Evolutionary conservation across 2,329 filamentous ascomycete species (phyloP).

Genomic region (Xylaria sp.): DNA sequence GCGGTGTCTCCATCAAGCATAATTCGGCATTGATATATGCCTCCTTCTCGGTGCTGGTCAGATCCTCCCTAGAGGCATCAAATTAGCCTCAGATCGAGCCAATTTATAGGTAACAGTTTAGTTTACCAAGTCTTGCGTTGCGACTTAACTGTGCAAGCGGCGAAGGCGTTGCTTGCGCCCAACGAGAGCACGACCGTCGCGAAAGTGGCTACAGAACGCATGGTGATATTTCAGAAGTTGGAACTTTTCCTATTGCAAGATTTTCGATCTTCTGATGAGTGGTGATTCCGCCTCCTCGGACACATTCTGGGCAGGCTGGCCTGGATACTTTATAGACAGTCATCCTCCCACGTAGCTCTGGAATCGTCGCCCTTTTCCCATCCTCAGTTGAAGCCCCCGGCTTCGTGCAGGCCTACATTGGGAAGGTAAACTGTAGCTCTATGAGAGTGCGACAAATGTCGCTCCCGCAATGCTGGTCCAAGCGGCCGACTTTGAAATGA

Average conservation of each 20-base stretch:
- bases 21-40: slow-evolving; percentile 22
- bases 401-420: neutral
- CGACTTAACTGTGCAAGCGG: slow-evolving; percentile 17
- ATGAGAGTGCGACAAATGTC: neutral
- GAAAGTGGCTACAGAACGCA: neutral
- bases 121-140: slow-evolving; percentile 27
- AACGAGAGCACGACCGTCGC: neutral
- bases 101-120: neutral
- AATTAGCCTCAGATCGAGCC: neutral
- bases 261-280: neutral
- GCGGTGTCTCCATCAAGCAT: slow-evolving; percentile 24
- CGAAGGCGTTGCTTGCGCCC: neutral
- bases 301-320: neutral
- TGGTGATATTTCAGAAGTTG: neutral
- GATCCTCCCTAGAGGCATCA: slow-evolving; percentile 4
- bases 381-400: neutral
- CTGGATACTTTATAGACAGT: neutral
- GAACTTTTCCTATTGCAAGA: neutral
- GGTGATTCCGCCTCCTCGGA: neutral
- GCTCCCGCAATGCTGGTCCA: neutral
- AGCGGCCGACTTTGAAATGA: neutral
- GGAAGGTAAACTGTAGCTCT: neutral
- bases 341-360: neutral
- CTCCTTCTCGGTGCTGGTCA: slow-evolving; percentile 20
- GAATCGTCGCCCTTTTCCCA: neutral